Percentiles rank a stretch among this genome's conserved stretches.
phyloP scores from a whole-genome alignment of 441 rosid species.

The Gossypium schwendimanii region DNA sequence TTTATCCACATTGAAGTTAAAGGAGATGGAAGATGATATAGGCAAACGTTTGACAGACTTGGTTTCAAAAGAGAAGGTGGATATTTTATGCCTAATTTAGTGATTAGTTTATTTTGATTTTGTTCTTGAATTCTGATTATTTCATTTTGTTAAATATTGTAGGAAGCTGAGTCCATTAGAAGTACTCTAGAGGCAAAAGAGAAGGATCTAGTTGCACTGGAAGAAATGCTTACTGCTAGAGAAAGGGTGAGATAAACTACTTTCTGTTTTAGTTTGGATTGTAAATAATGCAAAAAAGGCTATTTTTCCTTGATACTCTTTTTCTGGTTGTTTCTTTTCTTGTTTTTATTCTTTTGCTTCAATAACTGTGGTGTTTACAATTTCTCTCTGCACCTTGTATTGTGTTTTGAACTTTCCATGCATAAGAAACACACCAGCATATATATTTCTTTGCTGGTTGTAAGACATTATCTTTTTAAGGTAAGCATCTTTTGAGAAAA shows the following conservation, averaged over 20 bases:
- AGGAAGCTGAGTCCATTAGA: conserved; percentile 46
- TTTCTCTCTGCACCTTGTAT: background rate
- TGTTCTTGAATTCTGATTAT: conserved; percentile 3
- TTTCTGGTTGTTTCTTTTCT: background rate
- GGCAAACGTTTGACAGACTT: conserved; percentile 42
- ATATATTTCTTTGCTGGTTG: background rate
- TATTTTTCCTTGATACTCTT: background rate
- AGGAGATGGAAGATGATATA: conserved; percentile 47
- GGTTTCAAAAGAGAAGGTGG: conserved; percentile 57
- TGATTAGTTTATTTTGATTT: background rate
- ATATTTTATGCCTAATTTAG: conserved; percentile 12
- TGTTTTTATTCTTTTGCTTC: background rate
- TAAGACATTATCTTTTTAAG: background rate
- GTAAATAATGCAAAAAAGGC: background rate
- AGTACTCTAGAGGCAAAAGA: conserved; percentile 44
- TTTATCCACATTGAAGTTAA: conserved; percentile 39
- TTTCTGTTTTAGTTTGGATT: background rate
- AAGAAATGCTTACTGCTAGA: conserved; percentile 55
- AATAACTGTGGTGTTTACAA: background rate
- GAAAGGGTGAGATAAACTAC: conserved; percentile 51
- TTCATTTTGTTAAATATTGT: conserved; percentile 18
- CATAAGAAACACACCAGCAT: background rate
- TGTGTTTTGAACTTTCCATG: background rate
- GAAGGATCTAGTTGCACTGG: conserved; percentile 46
- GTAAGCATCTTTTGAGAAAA: background rate